Evolutionary conservation across 1,284 basidiomycete genomes (phyloP).

Genomic region (Boletus holoroseus): DNA sequence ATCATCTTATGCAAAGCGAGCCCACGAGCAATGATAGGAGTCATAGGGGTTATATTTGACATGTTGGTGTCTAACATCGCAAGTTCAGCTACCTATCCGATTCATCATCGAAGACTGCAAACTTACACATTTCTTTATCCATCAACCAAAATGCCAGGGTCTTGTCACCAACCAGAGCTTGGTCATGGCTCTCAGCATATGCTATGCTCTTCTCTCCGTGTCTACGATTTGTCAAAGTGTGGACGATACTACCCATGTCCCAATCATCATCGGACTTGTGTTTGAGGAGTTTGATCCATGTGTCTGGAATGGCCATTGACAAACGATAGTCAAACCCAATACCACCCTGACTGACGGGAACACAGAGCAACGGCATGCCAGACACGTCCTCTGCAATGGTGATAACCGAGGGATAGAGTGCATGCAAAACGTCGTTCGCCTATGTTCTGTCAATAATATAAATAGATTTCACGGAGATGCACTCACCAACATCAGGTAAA

Average conservation of each 20-base stretch:
- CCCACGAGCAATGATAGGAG: slow-evolving; percentile 84
- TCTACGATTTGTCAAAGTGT: slow-evolving; percentile 87
- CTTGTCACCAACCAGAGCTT: slow-evolving; percentile 97
- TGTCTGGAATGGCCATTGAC: slow-evolving; percentile 97
- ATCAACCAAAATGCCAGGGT: slow-evolving; percentile 98
- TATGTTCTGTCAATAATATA: slow-evolving; percentile 33
- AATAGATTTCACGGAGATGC: not conserved
- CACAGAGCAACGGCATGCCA: slow-evolving; percentile 94
- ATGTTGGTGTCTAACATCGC: slow-evolving; percentile 78
- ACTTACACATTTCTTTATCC: slow-evolving; percentile 97
- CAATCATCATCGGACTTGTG: slow-evolving; percentile 86
- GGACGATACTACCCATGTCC: slow-evolving; percentile 84
- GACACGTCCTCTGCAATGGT: slow-evolving; percentile 98
- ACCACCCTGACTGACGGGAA: slow-evolving; percentile 77
- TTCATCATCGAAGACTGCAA: slow-evolving; percentile 17
- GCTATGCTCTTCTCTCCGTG: slow-evolving; percentile 89
- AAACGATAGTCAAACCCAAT: slow-evolving; percentile 97
- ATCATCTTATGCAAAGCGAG: slow-evolving; percentile 97
- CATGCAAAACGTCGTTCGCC: slow-evolving; percentile 90
- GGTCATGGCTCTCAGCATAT: slow-evolving; percentile 96
- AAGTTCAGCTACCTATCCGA: slow-evolving; percentile 30
- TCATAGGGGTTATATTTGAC: slow-evolving; percentile 86
- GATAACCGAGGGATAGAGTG: slow-evolving; percentile 72
- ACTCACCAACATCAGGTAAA: slow-evolving; percentile 93
- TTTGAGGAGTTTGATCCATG: slow-evolving; percentile 99